Conservation (phyloP, 192 early-diverging fungal genomes). For the Chytriomyces sp. region DNA sequence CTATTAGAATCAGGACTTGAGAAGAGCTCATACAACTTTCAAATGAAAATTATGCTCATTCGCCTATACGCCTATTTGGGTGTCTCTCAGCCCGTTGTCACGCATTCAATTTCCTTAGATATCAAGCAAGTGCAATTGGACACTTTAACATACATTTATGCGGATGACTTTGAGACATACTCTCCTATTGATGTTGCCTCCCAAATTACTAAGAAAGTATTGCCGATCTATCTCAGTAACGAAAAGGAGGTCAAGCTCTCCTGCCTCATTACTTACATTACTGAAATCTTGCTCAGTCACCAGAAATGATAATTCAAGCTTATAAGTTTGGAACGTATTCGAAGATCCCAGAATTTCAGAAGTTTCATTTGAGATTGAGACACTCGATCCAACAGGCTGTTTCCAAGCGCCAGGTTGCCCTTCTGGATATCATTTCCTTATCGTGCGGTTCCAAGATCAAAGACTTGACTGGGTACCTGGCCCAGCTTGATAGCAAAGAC, state of each 20-base stretch:
- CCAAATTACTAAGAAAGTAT: constrained; percentile 56
- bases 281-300: constrained; percentile 55
- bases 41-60: constrained; percentile 85
- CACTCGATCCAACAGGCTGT: constrained; percentile 77
- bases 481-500: neutral
- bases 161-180: constrained; percentile 59
- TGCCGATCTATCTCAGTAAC: constrained; percentile 78
- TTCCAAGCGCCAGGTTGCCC: constrained; percentile 58
- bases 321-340: constrained; percentile 86
- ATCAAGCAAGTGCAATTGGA: constrained; percentile 94
- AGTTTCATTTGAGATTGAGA: constrained; percentile 72
- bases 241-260: constrained; percentile 63
- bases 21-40: constrained; percentile 78
- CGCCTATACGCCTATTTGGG: constrained; percentile 76
- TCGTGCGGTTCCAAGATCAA: neutral
- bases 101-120: constrained; percentile 70
- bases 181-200: constrained; percentile 56
- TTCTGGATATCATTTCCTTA: neutral
- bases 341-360: constrained; percentile 85
- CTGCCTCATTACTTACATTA: neutral
- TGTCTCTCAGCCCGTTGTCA: constrained; percentile 24
- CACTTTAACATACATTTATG: constrained; percentile 76
- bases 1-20: constrained; percentile 76
- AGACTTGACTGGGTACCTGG: neutral
- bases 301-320: constrained; percentile 83